Percentiles rank a stretch among this genome's conserved stretches.
Conservation (phyloP, 352 stramenopile species). For the Pythium volutum region DNA sequence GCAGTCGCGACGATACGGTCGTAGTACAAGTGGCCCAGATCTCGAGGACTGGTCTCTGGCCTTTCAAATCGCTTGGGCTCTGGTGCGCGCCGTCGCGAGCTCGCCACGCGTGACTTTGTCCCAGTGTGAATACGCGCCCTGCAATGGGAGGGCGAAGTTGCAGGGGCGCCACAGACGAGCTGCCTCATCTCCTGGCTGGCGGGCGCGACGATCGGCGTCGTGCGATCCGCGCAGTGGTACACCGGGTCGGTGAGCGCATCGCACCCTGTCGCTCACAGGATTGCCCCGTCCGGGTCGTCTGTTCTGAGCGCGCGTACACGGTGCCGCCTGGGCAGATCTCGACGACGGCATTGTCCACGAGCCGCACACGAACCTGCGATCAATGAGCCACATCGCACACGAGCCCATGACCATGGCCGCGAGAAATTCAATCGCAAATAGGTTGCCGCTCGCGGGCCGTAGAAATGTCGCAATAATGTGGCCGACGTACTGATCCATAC, state of each 20-base stretch:
- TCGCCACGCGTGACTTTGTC: conserved; percentile 45
- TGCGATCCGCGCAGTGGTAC: conserved; percentile 52
- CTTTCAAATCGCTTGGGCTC: neutral
- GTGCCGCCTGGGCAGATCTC: conserved; percentile 46
- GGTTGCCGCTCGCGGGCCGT: no score
- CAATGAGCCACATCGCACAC: no score
- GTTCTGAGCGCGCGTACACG: conserved; percentile 53
- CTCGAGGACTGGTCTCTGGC: conserved; percentile 38
- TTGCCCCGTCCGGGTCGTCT: conserved; percentile 53
- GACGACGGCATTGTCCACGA: conserved; percentile 40
- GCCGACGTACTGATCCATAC: no score
- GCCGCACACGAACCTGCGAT: no score
- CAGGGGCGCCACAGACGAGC: conserved; percentile 47
- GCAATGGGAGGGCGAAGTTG: conserved; percentile 45
- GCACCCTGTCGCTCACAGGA: conserved; percentile 33
- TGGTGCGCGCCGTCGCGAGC: conserved; percentile 30
- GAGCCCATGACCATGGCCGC: no score
- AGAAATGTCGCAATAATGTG: no score
- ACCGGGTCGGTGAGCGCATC: conserved; percentile 60
- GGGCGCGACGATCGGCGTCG: conserved; percentile 39
- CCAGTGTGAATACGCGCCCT: conserved; percentile 63
- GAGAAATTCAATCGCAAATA: no score
- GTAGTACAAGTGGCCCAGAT: conserved; percentile 45
- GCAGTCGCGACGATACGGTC: conserved; percentile 44
- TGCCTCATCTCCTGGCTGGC: conserved; percentile 48